Conservation (phyloP, 1,284 basidiomycete genomes). For the Leccinum griseonigrum region DNA sequence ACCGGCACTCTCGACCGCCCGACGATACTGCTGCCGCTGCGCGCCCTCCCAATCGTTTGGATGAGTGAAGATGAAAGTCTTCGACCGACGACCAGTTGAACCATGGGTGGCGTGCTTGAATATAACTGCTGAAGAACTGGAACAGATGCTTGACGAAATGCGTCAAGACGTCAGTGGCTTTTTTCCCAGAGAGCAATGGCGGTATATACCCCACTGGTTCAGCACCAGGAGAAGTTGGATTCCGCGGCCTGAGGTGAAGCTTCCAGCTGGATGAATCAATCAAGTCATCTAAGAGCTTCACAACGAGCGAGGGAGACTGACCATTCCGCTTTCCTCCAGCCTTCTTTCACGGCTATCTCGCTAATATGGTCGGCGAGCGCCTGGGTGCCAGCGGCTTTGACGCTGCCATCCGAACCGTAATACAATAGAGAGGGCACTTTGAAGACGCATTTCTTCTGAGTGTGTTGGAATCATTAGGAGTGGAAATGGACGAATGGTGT, state of each 20-base stretch:
- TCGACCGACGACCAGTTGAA: slow-evolving; percentile 39
- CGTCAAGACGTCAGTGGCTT: slow-evolving; percentile 41
- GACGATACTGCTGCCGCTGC: slow-evolving; percentile 36
- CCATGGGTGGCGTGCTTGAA: slow-evolving; percentile 43
- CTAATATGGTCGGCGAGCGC: not conserved
- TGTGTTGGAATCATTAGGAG: not conserved
- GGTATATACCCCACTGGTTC: not conserved
- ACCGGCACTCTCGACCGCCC: slow-evolving; percentile 32
- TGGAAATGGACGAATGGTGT: too few species aligned
- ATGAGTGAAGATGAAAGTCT: slow-evolving; percentile 28
- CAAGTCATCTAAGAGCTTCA: not conserved
- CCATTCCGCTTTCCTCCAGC: not conserved
- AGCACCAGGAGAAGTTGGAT: not conserved
- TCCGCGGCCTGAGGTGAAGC: not conserved
- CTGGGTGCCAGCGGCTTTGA: not conserved
- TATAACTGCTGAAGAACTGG: slow-evolving; percentile 42
- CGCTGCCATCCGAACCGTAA: not conserved
- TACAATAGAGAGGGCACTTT: not conserved
- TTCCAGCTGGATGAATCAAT: not conserved
- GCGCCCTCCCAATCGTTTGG: slow-evolving; percentile 22
- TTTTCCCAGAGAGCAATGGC: not conserved
- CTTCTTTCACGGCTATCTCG: not conserved
- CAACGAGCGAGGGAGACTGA: not conserved
- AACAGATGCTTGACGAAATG: slow-evolving; percentile 49
- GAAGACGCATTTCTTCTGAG: not conserved